Evolutionary conservation across 2,329 filamentous ascomycete genomes (phyloP).

Genomic region (Colletotrichum spaethianum): DNA sequence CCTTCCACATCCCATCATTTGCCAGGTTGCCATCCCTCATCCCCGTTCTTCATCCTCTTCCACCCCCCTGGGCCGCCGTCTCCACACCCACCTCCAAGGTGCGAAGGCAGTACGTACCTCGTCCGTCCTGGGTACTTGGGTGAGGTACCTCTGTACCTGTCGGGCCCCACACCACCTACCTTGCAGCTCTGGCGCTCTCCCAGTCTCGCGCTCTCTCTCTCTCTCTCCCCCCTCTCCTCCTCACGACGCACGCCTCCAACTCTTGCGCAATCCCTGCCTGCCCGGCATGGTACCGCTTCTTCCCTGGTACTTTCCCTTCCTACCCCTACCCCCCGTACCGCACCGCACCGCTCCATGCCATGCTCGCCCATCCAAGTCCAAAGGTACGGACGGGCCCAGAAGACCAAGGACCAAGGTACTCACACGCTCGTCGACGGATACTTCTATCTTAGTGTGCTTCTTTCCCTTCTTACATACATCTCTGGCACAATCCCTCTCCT

Average conservation of each 20-base stretch:
- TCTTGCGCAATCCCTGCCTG: slow-evolving; percentile 8
- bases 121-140: background rate
- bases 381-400: slow-evolving; percentile 16
- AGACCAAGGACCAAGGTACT: slow-evolving; percentile 10
- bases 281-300: slow-evolving; percentile 12
- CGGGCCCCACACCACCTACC: background rate
- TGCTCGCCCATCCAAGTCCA: slow-evolving; percentile 19
- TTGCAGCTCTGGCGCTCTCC: background rate
- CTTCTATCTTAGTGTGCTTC: slow-evolving; percentile 28
- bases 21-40: slow-evolving; percentile 6
- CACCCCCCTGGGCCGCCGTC: slow-evolving; percentile 2
- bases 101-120: background rate
- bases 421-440: slow-evolving; percentile 20
- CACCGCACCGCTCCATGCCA: slow-evolving; percentile 37
- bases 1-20: slow-evolving; percentile 10
- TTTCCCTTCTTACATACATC: slow-evolving; percentile 37
- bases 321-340: slow-evolving; percentile 30
- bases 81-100: slow-evolving; percentile 15
- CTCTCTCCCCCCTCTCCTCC: background rate
- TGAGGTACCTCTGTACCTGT: background rate
- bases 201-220: background rate
- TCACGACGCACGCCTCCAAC: background rate
- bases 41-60: slow-evolving; percentile 16
- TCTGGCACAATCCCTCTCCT: slow-evolving; percentile 37
- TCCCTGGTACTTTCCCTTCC: slow-evolving; percentile 21